A percentile compares a stretch with the other conserved stretches of the same genome.
phyloP scores from a whole-genome alignment of 768 basidiomycete genomes.

The Lactifluus rugatus region DNA sequence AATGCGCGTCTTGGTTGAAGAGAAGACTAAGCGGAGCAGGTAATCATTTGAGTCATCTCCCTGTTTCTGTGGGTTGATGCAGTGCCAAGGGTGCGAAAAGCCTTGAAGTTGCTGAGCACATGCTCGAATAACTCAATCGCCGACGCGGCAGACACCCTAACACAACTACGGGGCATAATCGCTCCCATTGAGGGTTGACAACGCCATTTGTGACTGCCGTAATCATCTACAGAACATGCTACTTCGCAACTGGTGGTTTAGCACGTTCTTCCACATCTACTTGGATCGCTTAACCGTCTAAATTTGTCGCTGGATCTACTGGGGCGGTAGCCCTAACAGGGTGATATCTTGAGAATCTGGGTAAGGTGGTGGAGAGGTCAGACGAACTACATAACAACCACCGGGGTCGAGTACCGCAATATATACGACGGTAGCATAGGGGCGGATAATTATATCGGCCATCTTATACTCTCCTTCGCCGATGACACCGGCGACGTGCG shows the following conservation, averaged over 20 bases:
- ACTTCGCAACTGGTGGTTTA: neutral
- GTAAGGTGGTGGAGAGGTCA: too few relatives aligned
- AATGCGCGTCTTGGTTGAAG: slow-evolving; percentile 46
- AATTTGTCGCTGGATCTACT: neutral
- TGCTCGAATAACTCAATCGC: neutral
- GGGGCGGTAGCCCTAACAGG: neutral
- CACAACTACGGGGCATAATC: neutral
- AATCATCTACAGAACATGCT: too few relatives aligned
- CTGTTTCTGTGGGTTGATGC: neutral
- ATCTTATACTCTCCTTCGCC: slow-evolving; percentile 89
- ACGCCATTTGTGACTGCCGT: neutral
- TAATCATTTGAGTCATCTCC: slow-evolving; percentile 18
- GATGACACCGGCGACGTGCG: slow-evolving; percentile 74
- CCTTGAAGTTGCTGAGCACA: slow-evolving; percentile 3
- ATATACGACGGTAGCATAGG: too few relatives aligned
- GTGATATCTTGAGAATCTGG: too few relatives aligned
- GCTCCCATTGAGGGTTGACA: neutral
- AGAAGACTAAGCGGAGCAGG: slow-evolving; percentile 43
- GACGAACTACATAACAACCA: too few relatives aligned
- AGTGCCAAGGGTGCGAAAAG: slow-evolving; percentile 6
- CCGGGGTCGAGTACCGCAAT: too few relatives aligned
- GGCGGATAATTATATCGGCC: too few relatives aligned
- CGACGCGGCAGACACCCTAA: neutral
- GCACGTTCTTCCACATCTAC: neutral
- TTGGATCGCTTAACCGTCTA: neutral